phyloP scores from a whole-genome alignment of 148 eudicot genomes.

The Nepenthes mirabilis region DNA sequence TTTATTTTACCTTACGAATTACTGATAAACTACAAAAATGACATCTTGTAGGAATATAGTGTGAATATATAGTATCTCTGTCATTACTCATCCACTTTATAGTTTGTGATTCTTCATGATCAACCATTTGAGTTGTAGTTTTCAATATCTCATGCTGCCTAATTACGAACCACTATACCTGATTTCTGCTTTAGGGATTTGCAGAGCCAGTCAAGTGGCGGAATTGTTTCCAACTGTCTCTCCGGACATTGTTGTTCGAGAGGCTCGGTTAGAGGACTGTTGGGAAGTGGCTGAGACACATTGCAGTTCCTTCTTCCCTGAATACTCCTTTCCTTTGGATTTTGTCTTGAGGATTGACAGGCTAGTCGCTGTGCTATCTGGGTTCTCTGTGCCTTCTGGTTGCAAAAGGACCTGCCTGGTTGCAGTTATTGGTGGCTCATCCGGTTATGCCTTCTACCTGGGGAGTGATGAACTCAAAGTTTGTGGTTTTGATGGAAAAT shows the following conservation, averaged over 20 bases:
- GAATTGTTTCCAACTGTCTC: slow-evolving; percentile 62
- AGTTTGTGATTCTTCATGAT: no score
- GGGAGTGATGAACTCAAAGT: slow-evolving; percentile 66
- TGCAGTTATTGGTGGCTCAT: slow-evolving; percentile 57
- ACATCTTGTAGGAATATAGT: no score
- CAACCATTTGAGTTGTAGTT: no score
- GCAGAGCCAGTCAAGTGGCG: slow-evolving; percentile 77
- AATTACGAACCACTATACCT: no score
- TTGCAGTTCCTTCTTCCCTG: slow-evolving; percentile 96
- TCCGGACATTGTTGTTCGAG: slow-evolving; percentile 85
- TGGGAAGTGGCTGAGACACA: slow-evolving; percentile 99
- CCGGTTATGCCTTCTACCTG: slow-evolving; percentile 28
- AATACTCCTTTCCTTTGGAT: slow-evolving; percentile 79
- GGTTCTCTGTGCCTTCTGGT: slow-evolving; percentile 64
- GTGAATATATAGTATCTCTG: no score
- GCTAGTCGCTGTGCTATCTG: slow-evolving; percentile 64
- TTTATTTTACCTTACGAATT: no score
- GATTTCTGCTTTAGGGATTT: slow-evolving; percentile 26
- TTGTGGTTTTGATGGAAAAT: slow-evolving; percentile 60
- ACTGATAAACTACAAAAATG: no score
- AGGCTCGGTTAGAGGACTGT: slow-evolving; percentile 82
- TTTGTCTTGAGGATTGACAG: slow-evolving; percentile 76
- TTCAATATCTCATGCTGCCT: no score
- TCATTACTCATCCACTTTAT: no score
- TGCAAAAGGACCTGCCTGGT: slow-evolving; percentile 87